phyloP scores from a whole-genome alignment of 768 basidiomycete species.

The Cyclocybe cylindracea region DNA sequence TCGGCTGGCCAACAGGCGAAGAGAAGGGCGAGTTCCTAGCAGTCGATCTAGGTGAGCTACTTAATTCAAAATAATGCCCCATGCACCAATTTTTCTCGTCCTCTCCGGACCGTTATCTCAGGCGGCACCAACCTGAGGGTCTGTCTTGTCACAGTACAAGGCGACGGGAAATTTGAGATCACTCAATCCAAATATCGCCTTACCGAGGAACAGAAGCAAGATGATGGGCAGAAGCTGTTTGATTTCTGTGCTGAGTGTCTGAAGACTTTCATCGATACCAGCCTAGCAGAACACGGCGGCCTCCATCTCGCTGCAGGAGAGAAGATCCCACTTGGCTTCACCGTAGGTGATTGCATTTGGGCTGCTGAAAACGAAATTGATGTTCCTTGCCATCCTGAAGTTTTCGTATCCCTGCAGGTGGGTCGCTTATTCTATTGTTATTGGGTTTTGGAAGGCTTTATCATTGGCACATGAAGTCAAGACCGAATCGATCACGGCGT shows the following conservation, averaged over 20 bases:
- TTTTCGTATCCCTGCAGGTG: conserved; percentile 96
- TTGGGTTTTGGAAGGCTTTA: neutral
- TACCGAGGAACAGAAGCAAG: conserved; percentile 97
- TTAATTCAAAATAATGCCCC: conserved; percentile 2
- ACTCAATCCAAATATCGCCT: conserved; percentile 97
- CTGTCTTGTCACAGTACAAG: conserved; percentile 90
- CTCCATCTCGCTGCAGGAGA: conserved; percentile 52
- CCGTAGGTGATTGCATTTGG: conserved; percentile 54
- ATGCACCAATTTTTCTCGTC: neutral
- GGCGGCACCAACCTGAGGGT: conserved; percentile 98
- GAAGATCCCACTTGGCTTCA: conserved; percentile 86
- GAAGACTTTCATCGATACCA: conserved; percentile 83
- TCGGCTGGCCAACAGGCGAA: conserved; percentile 90
- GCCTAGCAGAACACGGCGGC: conserved; percentile 52
- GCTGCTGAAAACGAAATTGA: neutral
- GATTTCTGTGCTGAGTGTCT: conserved; percentile 97
- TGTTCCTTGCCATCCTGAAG: conserved; percentile 32
- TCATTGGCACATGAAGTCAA: conserved; percentile 57
- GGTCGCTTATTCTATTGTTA: conserved; percentile 31
- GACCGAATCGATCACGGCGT: conserved; percentile 90
- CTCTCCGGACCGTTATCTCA: conserved; percentile 21
- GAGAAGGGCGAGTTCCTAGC: conserved; percentile 92
- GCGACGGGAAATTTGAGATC: conserved; percentile 95
- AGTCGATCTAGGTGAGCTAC: conserved; percentile 74
- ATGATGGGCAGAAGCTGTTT: conserved; percentile 92